Percentiles rank a stretch among this genome's conserved stretches.
Evolutionary conservation across 2,329 filamentous ascomycete genomes (phyloP).

Genomic region (Fusarium nurragi): DNA sequence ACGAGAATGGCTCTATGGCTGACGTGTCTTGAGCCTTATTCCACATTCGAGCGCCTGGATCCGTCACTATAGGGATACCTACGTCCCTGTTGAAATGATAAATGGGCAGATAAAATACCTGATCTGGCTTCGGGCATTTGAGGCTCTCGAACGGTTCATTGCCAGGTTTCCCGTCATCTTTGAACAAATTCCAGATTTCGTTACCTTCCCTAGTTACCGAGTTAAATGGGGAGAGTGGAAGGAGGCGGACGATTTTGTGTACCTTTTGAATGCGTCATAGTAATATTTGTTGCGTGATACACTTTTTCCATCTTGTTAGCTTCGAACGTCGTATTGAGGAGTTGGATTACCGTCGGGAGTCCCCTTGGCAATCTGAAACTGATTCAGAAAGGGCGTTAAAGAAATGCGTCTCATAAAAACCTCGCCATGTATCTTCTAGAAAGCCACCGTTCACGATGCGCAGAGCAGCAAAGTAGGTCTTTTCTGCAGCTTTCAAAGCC

Average conservation of each 20-base stretch:
- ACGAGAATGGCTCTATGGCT: neutral
- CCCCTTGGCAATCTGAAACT: neutral
- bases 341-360: constrained; percentile 8
- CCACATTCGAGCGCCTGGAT: rapidly evolving
- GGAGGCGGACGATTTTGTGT: neutral
- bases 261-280: constrained; percentile 25
- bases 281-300: constrained; percentile 31
- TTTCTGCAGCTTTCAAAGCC: neutral
- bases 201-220: too few relatives aligned
- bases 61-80: neutral
- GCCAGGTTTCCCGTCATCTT: too few relatives aligned
- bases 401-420: constrained; percentile 4
- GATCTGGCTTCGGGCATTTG: neutral
- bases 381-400: constrained; percentile 8
- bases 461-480: neutral
- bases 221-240: too few relatives aligned
- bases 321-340: too few relatives aligned
- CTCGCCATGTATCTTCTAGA: neutral
- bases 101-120: neutral
- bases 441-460: constrained; percentile 5
- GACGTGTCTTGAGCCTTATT: neutral
- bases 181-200: too few relatives aligned
- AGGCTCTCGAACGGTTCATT: too few relatives aligned
- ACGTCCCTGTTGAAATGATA: neutral
- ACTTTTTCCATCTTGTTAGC: neutral